Percentiles rank a stretch among this genome's conserved stretches.
These are phyloP conservation scores for Mycena crocata DNA, from an alignment of 768 basidiomycete species.

Conservation along the genomic window DNA sequence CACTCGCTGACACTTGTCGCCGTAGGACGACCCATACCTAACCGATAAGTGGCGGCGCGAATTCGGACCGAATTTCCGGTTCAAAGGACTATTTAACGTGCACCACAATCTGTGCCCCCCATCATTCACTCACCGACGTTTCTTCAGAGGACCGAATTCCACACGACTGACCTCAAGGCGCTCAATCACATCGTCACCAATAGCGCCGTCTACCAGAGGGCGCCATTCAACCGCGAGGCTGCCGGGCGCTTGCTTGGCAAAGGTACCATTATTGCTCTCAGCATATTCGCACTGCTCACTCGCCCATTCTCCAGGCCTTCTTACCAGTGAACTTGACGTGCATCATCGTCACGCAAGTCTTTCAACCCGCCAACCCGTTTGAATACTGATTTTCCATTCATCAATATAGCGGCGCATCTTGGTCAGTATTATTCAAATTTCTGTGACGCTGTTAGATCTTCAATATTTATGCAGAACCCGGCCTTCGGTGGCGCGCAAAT, in stretches of 20 bases:
- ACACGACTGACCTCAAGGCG: conserved; percentile 60
- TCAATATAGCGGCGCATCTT: conserved; percentile 1
- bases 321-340: neutral
- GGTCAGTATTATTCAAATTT: neutral
- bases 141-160: conserved; percentile 46
- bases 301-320: neutral
- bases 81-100: conserved; percentile 21
- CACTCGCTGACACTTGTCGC: neutral
- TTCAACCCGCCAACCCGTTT: neutral
- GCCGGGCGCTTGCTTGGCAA: neutral
- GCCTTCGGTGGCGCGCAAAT: conserved; percentile 58
- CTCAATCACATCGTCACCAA: conserved; percentile 52
- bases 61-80: conserved; percentile 16
- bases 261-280: neutral
- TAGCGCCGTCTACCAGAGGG: neutral
- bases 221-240: neutral
- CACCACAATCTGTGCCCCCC: neutral
- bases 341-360: conserved; percentile 15
- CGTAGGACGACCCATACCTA: conserved; percentile 11
- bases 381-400: neutral
- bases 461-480: conserved; percentile 49
- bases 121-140: neutral
- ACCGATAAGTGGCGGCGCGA: conserved; percentile 14
- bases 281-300: neutral
- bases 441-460: neutral